Evolutionary conservation across 345 rosid species (phyloP).

Genomic region (Populus nigra): DNA sequence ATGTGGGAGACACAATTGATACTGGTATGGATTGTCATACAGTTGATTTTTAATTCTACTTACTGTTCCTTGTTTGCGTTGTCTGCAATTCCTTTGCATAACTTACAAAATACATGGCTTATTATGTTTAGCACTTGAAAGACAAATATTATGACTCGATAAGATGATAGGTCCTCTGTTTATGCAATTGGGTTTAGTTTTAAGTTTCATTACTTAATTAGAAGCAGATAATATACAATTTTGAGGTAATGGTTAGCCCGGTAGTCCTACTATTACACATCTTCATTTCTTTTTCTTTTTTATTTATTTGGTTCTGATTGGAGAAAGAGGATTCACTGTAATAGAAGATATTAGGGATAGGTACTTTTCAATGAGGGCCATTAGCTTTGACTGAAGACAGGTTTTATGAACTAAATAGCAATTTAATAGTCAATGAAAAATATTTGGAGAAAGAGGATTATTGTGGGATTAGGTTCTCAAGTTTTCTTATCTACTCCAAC

Average conservation of each 20-base stretch:
- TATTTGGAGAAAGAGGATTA: not conserved
- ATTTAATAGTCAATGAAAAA: not conserved
- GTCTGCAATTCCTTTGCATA: not conserved
- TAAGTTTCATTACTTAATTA: not conserved
- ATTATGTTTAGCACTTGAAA: not conserved
- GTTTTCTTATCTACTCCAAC: not conserved
- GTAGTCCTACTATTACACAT: too few species aligned
- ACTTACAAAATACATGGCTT: not conserved
- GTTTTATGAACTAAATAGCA: not conserved
- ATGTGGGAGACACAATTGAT: conserved; percentile 15
- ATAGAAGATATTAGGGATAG: not conserved
- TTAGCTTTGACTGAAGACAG: not conserved
- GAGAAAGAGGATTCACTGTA: not conserved
- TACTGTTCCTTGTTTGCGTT: not conserved
- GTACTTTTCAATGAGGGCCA: not conserved
- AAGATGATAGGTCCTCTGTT: not conserved
- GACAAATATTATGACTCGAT: not conserved
- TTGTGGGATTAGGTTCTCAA: not conserved
- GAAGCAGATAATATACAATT: not conserved
- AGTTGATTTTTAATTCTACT: not conserved
- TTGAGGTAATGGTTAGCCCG: not conserved
- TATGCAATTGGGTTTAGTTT: not conserved
- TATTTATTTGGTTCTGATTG: not conserved
- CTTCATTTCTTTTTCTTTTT: not conserved
- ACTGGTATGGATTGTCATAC: conserved; percentile 25